Evolutionary conservation across 495 filamentous ascomycete species (phyloP), one percentile per base, ranked within the genome.

Genomic region (Xanthoparmelia taractica): DNA sequence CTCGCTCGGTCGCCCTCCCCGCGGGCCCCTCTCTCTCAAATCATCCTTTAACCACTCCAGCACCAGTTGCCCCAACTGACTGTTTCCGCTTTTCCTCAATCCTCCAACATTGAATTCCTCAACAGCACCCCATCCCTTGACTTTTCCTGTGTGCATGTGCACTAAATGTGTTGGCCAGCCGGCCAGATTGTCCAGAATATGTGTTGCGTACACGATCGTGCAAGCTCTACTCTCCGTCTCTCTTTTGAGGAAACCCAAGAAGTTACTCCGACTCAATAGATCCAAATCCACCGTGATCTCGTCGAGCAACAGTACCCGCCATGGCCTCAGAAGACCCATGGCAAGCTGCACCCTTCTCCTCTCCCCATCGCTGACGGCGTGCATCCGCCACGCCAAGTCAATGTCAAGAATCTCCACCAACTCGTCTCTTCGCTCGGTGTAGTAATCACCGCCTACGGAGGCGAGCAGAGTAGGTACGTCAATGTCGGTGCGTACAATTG

Each of bases 231-330:
- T 76, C 77, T 92, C 87, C 0, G 94, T 97, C 81, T 99, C 94
- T 27, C 79, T 79, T 71, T 90, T 89, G 70, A 99, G 71, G 72
- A 91, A 99, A 4, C 77, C 74, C n/a, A 99, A 78, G 72, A 99
- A 99, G 68, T 91, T 87, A 63, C 82, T 82, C 17, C 94, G 80
- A 37, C 83, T 88, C 63, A 97, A 80, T 34, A 99, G 79, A 68
- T 99, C 94, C 64, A 99, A 73, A 73, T 99, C 94, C 7, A 99
- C 95, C 3, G 94, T 99, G 67, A 99, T 94, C 77, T 99, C 94
- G 71, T 99, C 94, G 20, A 99, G 81, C 67, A 99, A 77, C 47
- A 99, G 75, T 8, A 97, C 86, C 34, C 81, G 82, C 94, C 94
- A 99, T 10, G 94, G 94, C n/a, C 92, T 80, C 23, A 99, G 77